phyloP scores from a whole-genome alignment of 2,329 filamentous ascomycete species.

The Monosporascus sp. region DNA sequence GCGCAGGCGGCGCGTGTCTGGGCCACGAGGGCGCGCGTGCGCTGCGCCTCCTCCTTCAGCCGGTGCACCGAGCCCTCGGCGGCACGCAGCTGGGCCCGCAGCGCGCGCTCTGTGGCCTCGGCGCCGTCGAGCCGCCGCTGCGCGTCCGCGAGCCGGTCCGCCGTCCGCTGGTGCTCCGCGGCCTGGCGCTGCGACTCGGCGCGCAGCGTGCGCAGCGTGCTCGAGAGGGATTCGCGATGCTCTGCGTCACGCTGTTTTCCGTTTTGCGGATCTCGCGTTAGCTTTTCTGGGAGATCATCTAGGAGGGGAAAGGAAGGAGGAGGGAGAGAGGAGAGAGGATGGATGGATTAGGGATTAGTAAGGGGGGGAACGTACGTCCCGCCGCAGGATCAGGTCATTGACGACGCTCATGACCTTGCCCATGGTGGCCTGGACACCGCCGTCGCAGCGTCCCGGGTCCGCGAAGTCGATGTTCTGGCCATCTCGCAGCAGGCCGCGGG shows the following conservation, averaged over 20 bases:
- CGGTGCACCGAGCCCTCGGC: constrained; percentile 69
- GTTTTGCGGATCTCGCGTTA: background rate
- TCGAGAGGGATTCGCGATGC: constrained; percentile 76
- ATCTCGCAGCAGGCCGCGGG: constrained; percentile 60
- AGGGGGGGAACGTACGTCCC: constrained; percentile 64
- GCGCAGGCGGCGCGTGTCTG: constrained; percentile 84
- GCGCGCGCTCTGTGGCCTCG: constrained; percentile 66
- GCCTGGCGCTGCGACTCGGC: constrained; percentile 70
- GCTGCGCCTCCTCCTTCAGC: constrained; percentile 78
- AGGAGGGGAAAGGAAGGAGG: background rate
- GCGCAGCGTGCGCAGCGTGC: constrained; percentile 70
- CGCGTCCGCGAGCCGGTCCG: constrained; percentile 48
- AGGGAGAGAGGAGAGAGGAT: background rate
- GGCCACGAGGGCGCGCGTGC: constrained; percentile 71
- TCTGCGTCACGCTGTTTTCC: constrained; percentile 72
- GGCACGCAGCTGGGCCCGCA: constrained; percentile 64
- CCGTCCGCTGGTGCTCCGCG: constrained; percentile 57
- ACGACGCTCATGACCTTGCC: constrained; percentile 85
- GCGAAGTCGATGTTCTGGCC: constrained; percentile 79
- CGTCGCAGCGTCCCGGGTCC: constrained; percentile 58
- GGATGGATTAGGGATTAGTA: background rate
- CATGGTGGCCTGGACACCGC: constrained; percentile 62
- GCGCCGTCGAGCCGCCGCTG: constrained; percentile 51
- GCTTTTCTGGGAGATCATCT: background rate
- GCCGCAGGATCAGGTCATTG: constrained; percentile 84